Evolutionary conservation across 345 rosid genomes (phyloP).

Genomic region (Aquilaria malaccensis): DNA sequence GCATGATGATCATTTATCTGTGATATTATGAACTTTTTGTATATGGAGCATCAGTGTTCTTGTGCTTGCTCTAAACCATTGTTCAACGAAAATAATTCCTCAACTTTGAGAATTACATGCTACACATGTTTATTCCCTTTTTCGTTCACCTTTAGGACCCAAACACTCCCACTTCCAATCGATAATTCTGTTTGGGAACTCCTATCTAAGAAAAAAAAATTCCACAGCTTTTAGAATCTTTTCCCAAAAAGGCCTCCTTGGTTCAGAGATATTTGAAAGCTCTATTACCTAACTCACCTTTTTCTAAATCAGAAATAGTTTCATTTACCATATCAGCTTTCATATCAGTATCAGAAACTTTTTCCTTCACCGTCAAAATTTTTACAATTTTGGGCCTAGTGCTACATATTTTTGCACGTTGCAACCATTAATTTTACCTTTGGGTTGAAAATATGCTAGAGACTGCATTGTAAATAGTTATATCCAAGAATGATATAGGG

Average conservation of each 20-base stretch:
- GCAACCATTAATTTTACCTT: slow-evolving; percentile 78
- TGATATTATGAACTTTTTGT: slow-evolving; percentile 28
- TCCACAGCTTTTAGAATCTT: slow-evolving; percentile 47
- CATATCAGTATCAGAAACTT: slow-evolving; percentile 61
- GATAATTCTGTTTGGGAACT: slow-evolving; percentile 23
- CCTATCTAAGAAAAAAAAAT: slow-evolving; percentile 32
- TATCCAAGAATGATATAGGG: too few species aligned
- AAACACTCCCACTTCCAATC: slow-evolving; percentile 33
- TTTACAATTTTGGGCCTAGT: slow-evolving; percentile 88
- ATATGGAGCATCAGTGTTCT: slow-evolving; percentile 56
- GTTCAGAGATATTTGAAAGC: slow-evolving; percentile 31
- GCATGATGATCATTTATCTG: too few species aligned
- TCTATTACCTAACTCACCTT: slow-evolving; percentile 49
- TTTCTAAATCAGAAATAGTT: slow-evolving; percentile 52
- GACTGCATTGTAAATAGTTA: slow-evolving; percentile 39
- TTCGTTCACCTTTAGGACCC: slow-evolving; percentile 78
- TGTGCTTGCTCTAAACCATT: slow-evolving; percentile 61
- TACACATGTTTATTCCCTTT: slow-evolving; percentile 56
- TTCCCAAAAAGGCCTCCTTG: slow-evolving; percentile 52
- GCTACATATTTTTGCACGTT: slow-evolving; percentile 78
- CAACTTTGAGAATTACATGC: slow-evolving; percentile 31
- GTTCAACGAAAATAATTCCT: slow-evolving; percentile 40
- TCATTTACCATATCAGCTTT: slow-evolving; percentile 60
- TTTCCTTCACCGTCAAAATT: slow-evolving; percentile 80
- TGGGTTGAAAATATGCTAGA: slow-evolving; percentile 80